Conservation (phyloP, 2,329 filamentous ascomycete species). For the Trichophyton equinum region DNA sequence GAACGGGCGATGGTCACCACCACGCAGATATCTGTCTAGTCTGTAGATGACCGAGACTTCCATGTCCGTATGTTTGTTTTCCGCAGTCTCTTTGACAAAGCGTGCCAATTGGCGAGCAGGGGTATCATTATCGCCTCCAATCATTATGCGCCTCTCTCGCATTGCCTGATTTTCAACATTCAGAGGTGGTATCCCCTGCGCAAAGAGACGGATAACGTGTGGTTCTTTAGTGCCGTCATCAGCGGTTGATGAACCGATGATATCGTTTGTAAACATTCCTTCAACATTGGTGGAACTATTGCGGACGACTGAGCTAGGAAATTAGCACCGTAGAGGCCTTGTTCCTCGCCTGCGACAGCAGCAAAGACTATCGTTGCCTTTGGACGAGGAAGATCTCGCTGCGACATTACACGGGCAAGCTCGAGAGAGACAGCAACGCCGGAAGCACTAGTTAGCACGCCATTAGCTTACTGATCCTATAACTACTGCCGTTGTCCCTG, state of each 20-base stretch:
- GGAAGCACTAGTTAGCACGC: conserved; percentile 3
- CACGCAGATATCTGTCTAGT: conserved; percentile 8
- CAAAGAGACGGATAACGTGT: conserved; percentile 9
- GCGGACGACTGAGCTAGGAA: conserved; percentile 7
- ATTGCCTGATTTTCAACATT: conserved; percentile 6
- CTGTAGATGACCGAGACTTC: conserved; percentile 9
- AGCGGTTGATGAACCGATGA: conserved; percentile 9
- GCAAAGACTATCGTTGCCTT: conserved; percentile 9
- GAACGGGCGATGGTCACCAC: conserved; percentile 10
- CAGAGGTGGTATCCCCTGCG: conserved; percentile 8
- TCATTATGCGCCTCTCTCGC: conserved; percentile 8
- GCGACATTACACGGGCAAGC: conserved; percentile 9
- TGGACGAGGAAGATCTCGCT: conserved; percentile 6
- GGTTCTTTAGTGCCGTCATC: conserved; percentile 9
- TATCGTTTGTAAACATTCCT: conserved; percentile 11
- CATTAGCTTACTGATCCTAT: background rate
- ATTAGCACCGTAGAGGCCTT: conserved; percentile 7
- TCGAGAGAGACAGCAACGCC: conserved; percentile 10
- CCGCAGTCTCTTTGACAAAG: conserved; percentile 10
- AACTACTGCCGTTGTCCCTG: background rate
- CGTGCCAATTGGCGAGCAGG: conserved; percentile 8
- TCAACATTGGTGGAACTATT: conserved; percentile 10
- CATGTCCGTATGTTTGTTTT: conserved; percentile 9
- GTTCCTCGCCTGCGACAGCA: conserved; percentile 11
- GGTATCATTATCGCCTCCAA: conserved; percentile 10